These are phyloP conservation scores for Simplicillium aogashimaense DNA, from an alignment of 2,329 filamentous ascomycete species.

Conservation along the genomic window DNA sequence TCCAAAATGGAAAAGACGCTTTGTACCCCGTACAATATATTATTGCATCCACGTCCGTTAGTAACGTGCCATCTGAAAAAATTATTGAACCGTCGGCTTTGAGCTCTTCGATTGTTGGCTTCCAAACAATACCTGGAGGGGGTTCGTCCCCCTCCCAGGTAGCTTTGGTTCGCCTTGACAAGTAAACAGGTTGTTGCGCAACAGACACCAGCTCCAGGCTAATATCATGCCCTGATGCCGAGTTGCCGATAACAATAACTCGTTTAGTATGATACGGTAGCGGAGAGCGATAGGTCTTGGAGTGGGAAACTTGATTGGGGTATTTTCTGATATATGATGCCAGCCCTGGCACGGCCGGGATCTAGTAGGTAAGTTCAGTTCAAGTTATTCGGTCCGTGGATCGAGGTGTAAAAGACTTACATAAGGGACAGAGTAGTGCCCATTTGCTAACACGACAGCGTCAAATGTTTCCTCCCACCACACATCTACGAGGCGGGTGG, in stretches of 20 bases:
- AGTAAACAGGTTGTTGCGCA: constrained; percentile 33
- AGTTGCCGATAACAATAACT: constrained; percentile 31
- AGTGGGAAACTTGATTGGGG: constrained; percentile 31
- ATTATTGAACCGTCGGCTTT: constrained; percentile 29
- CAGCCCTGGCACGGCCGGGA: constrained; percentile 35
- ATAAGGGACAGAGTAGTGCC: constrained; percentile 32
- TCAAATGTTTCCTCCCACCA: constrained; percentile 46
- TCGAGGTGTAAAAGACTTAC: constrained; percentile 21
- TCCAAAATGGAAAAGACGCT: constrained; percentile 39
- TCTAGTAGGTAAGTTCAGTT: constrained; percentile 14
- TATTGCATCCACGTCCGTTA: constrained; percentile 16
- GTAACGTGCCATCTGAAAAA: constrained; percentile 19
- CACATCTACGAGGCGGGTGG: constrained; percentile 29
- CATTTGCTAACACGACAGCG: constrained; percentile 31
- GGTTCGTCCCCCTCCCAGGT: constrained; percentile 40
- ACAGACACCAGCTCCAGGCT: constrained; percentile 23
- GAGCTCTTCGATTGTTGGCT: constrained; percentile 38
- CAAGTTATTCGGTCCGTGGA: too few species aligned
- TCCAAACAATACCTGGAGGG: constrained; percentile 39
- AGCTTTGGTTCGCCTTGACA: constrained; percentile 37
- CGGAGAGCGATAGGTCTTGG: constrained; percentile 33
- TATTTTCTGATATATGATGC: constrained; percentile 25
- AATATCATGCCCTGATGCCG: constrained; percentile 31
- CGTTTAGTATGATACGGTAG: constrained; percentile 19
- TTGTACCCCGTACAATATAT: constrained; percentile 24